phyloP scores from a whole-genome alignment of 257 asterid genomes.

The Jacaranda copaia region DNA sequence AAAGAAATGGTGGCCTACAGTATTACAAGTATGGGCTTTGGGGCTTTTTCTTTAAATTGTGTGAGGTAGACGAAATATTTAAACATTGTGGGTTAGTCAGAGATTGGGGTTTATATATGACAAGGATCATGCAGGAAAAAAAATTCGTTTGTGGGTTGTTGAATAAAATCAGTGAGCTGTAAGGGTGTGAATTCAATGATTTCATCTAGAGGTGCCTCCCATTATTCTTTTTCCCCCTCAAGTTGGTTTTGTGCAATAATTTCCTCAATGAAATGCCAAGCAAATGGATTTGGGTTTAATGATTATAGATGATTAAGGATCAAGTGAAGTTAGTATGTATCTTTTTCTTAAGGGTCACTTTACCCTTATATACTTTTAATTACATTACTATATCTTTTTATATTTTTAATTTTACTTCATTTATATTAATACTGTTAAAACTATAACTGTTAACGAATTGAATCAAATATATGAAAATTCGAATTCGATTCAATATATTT shows the following conservation, averaged over 20 bases:
- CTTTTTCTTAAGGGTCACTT: no score
- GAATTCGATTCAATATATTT: no score
- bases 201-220: conserved; percentile 35
- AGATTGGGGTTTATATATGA: conserved; percentile 40
- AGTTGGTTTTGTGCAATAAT: conserved; percentile 34
- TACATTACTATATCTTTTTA: no score
- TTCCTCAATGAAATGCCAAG: conserved; percentile 12
- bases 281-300: conserved; percentile 35
- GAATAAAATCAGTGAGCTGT: conserved; percentile 34
- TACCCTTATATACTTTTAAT: no score
- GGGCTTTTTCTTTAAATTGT: background rate
- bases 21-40: background rate
- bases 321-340: background rate
- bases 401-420: no score
- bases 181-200: conserved; percentile 48
- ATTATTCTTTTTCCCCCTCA: conserved; percentile 35
- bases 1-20: conserved; percentile 26
- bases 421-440: no score
- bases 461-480: no score
- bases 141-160: conserved; percentile 32
- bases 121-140: conserved; percentile 31
- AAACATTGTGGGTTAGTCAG: conserved; percentile 38
- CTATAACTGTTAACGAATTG: no score
- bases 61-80: conserved; percentile 5
- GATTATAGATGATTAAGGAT: background rate